Base-by-base conservation (phyloP, 768 basidiomycete species). In the Russula sp. region DNA sequence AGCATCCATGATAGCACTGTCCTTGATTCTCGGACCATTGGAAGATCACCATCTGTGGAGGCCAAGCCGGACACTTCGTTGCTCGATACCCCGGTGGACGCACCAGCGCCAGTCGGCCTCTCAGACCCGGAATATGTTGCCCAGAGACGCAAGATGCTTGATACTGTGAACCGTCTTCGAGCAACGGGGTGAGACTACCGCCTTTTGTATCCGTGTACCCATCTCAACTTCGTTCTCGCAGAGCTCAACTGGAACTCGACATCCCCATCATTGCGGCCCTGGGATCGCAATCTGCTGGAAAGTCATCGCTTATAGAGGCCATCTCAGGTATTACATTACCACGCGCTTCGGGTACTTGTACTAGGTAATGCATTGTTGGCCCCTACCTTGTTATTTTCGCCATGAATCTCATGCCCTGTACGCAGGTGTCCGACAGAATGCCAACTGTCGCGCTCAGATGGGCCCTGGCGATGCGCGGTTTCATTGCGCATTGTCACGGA, bases 21-120 rank as follows among this genome's bases (percentile, higher is more conserved):
- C 48, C 81, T 89, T 8, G 89, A 89, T 0, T 81, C 79, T 1
- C 90, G 89, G 67, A 87, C 84, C 44, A 86, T 86, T 0, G 89
- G 89, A 0, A 90, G 90, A 68, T 88, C 87, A 0, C 90, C 89
- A 0, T 78, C 89, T 4, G 90, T 90, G 10, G 88, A 92, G 67
- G 81, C 86, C 0, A 89, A 90, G 48, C 87, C 87, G 0, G 87
- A 88, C 0, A 83, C 89, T 16, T 86, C 81, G 0, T 74, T 90
- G 0, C 88, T 22, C 11, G n/a, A 60, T 13, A 16, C 7, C 24
- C n/a, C n/a, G n/a, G 30, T 8, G 20, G 28, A 57, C 52, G 38
- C 18, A 13, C 77, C 74, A 16, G 38, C 16, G 38, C 5, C 38
- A 5, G 79, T 88, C 3, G 87, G 87, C 0, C 77, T 89, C 0